Evolutionary conservation across 768 basidiomycete species (phyloP).

Genomic region (Mycena olivaceomarginata): DNA sequence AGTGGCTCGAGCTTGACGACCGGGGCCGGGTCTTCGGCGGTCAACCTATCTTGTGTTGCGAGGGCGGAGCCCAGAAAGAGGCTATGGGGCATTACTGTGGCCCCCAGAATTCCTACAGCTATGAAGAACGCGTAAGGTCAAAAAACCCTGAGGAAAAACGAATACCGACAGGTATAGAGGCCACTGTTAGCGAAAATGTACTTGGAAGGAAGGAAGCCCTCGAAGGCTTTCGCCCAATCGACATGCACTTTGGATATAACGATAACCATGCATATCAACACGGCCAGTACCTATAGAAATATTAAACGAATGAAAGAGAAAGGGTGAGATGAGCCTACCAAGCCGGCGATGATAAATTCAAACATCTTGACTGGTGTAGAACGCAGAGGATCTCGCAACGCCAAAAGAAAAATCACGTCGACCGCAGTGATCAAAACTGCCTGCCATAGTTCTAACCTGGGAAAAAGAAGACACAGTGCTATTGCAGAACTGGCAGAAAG

Average conservation of each 20-base stretch:
- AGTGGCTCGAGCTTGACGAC: conserved; percentile 43
- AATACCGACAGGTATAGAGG: conserved; percentile 77
- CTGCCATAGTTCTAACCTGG: conserved; percentile 80
- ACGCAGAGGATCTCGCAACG: conserved; percentile 81
- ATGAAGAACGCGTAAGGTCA: neutral
- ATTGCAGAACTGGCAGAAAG: conserved; percentile 73
- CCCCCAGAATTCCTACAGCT: conserved; percentile 82
- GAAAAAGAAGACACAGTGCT: conserved; percentile 85
- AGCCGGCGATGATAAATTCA: conserved; percentile 75
- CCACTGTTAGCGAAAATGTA: conserved; percentile 72
- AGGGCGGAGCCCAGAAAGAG: conserved; percentile 93
- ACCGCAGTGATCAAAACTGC: conserved; percentile 80
- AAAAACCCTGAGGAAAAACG: conserved; percentile 7
- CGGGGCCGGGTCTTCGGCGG: conserved; percentile 51
- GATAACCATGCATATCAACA: conserved; percentile 86
- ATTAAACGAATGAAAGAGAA: neutral
- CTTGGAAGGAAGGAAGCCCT: conserved; percentile 86
- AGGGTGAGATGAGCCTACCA: conserved; percentile 64
- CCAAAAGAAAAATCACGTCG: conserved; percentile 84
- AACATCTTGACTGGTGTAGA: conserved; percentile 81
- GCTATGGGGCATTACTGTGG: conserved; percentile 96
- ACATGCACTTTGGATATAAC: conserved; percentile 84
- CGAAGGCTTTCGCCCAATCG: conserved; percentile 83
- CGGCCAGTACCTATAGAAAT: conserved; percentile 73
- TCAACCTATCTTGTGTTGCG: conserved; percentile 87